Conservation (phyloP, 129 eudicot species). For the Kitagawia praeruptora region DNA sequence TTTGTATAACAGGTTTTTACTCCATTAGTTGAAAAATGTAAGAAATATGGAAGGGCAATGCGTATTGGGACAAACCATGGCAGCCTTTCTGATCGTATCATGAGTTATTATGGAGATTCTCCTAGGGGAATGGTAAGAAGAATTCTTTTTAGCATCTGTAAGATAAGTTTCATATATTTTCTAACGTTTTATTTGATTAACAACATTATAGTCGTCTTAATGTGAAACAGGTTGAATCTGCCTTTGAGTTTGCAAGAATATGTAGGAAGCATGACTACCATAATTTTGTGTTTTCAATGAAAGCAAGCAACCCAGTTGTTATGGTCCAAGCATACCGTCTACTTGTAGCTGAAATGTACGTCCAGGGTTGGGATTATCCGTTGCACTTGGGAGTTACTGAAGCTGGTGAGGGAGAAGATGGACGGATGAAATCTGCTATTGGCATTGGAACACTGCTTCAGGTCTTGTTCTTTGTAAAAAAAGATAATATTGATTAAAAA, state of each 20-base stretch:
- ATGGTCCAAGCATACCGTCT: conserved; percentile 96
- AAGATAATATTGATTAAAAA: not conserved
- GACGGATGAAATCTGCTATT: conserved; percentile 95
- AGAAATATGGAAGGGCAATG: conserved; percentile 93
- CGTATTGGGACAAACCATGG: conserved; percentile 98
- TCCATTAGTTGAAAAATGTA: conserved; percentile 96
- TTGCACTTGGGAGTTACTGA: conserved; percentile 94
- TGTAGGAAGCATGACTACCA: conserved; percentile 90
- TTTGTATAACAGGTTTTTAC: conserved; percentile 54
- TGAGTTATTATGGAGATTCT: conserved; percentile 98
- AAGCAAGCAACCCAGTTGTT: conserved; percentile 96
- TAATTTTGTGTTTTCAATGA: conserved; percentile 96
- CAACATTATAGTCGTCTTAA: conserved; percentile 8
- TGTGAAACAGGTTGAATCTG: conserved; percentile 83
- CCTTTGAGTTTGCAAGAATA: conserved; percentile 94
- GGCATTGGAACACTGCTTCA: conserved; percentile 98
- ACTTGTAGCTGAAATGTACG: conserved; percentile 94
- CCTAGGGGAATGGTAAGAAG: conserved; percentile 94
- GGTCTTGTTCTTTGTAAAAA: conserved; percentile 25
- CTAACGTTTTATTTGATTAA: not conserved
- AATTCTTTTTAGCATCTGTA: conserved; percentile 10
- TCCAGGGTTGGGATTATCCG: conserved; percentile 96
- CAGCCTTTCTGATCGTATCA: conserved; percentile 95
- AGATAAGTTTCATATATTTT: not conserved
- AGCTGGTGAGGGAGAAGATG: conserved; percentile 99